Percentiles rank a stretch among this genome's conserved stretches.
These are phyloP conservation scores for Coprinopsis sp. DNA, from an alignment of 768 basidiomycete genomes.

Conservation along the genomic window DNA sequence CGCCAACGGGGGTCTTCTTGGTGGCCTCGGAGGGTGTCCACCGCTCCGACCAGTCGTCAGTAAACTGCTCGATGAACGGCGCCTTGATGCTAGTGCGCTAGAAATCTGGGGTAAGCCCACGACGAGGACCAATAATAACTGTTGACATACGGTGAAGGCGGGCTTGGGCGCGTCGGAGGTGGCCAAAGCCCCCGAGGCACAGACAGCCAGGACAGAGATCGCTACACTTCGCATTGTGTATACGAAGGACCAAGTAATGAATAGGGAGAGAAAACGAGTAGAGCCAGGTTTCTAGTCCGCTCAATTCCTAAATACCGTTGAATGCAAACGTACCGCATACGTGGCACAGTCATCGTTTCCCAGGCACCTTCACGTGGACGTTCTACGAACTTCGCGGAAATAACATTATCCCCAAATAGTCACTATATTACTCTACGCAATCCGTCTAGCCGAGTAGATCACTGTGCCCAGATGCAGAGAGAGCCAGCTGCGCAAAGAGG, in stretches of 20 bases:
- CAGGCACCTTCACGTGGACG: constrained; percentile 13
- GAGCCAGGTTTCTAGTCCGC: constrained; percentile 14
- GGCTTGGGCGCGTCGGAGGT: constrained; percentile 57
- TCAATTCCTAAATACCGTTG: constrained; percentile 34
- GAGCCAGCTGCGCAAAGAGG: constrained; percentile 57
- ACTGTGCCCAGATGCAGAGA: constrained; percentile 94
- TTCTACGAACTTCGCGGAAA: constrained; percentile 3
- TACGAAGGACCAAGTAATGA: constrained; percentile 59
- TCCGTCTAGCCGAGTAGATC: constrained; percentile 65
- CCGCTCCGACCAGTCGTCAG: constrained; percentile 80
- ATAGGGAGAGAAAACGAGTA: constrained; percentile 34
- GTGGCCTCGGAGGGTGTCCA: constrained; percentile 98
- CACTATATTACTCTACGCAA: constrained; percentile 13
- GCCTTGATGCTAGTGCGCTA: constrained; percentile 78
- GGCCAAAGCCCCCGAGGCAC: constrained; percentile 59
- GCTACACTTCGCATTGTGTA: constrained; percentile 85
- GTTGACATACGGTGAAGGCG: constrained; percentile 53
- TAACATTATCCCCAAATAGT: constrained; percentile 10
- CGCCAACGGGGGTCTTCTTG: constrained; percentile 94
- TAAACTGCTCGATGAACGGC: constrained; percentile 96
- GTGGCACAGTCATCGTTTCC: constrained; percentile 32
- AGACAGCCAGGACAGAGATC: constrained; percentile 70
- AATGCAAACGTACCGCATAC: constrained; percentile 25
- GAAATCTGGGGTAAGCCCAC: constrained; percentile 10
- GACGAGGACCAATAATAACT: constrained; percentile 6